These are phyloP conservation scores for Penicillium nordicum DNA, from an alignment of 2,329 filamentous ascomycete genomes.

Conservation along the genomic window DNA sequence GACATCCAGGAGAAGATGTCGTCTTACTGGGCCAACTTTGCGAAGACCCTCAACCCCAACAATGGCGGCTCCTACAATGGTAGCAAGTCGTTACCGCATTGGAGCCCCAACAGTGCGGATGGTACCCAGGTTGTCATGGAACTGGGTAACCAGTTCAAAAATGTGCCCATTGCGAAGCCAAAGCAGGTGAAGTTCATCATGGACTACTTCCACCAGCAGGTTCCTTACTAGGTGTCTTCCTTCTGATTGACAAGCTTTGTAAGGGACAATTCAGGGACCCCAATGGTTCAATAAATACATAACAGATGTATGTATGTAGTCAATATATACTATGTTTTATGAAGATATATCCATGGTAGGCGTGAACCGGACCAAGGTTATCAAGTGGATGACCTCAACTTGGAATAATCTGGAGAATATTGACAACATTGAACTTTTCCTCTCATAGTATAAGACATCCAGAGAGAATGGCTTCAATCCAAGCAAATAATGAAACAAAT, in stretches of 20 bases:
- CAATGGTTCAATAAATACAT: neutral
- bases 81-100: conserved; percentile 15
- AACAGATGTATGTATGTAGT: neutral
- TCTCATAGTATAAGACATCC: neutral
- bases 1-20: conserved; percentile 30
- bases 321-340: neutral
- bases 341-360: neutral
- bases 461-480: neutral
- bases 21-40: conserved; percentile 37
- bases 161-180: conserved; percentile 21
- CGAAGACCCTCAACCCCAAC: conserved; percentile 32
- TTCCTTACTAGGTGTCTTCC: conserved; percentile 9
- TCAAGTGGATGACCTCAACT: neutral
- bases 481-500: neutral
- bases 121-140: conserved; percentile 23
- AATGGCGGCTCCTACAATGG: conserved; percentile 19
- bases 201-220: conserved; percentile 23
- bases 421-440: neutral
- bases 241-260: neutral
- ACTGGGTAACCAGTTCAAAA: conserved; percentile 19
- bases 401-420: neutral
- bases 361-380: neutral
- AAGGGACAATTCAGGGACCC: neutral
- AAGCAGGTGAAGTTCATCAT: conserved; percentile 21
- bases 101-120: conserved; percentile 21